Evolutionary conservation across 352 stramenopile genomes (phyloP).

Genomic region (Pythium volutum): DNA sequence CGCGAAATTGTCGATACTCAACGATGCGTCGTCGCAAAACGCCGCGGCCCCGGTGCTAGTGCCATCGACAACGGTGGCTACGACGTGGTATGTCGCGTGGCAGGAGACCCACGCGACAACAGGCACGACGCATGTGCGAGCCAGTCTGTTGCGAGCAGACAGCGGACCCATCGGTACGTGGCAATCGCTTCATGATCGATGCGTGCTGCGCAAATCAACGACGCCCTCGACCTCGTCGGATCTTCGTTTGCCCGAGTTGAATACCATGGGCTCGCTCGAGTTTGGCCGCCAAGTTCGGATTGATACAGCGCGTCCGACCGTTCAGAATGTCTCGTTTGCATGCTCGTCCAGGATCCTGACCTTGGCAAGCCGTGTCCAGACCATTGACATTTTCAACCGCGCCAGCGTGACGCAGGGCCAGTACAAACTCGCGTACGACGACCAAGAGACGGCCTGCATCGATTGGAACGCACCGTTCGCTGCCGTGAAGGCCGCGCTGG

Average conservation of each 20-base stretch:
- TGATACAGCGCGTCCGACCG: constrained; percentile 44
- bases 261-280: constrained; percentile 46
- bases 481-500: constrained; percentile 38
- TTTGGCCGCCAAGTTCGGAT: constrained; percentile 47
- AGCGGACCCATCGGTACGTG: constrained; percentile 24
- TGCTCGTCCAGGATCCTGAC: constrained; percentile 35
- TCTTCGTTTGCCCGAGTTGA: constrained; percentile 46
- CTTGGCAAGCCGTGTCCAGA: constrained; percentile 40
- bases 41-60: constrained; percentile 31
- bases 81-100: constrained; percentile 35
- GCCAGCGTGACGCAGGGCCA: constrained; percentile 44
- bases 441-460: constrained; percentile 40
- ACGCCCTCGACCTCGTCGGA: constrained; percentile 31
- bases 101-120: constrained; percentile 39
- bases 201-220: constrained; percentile 42
- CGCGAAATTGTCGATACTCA: constrained; percentile 33
- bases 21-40: constrained; percentile 33
- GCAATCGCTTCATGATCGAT: constrained; percentile 50
- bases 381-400: constrained; percentile 54
- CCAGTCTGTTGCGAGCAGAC: constrained; percentile 21
- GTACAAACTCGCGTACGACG: constrained; percentile 52
- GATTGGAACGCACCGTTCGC: constrained; percentile 45
- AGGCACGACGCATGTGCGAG: constrained; percentile 33
- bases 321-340: constrained; percentile 34
- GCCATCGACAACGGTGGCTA: constrained; percentile 1